Base-by-base conservation (phyloP, 768 basidiomycete species). In the Candolleomyces efflorescens region DNA sequence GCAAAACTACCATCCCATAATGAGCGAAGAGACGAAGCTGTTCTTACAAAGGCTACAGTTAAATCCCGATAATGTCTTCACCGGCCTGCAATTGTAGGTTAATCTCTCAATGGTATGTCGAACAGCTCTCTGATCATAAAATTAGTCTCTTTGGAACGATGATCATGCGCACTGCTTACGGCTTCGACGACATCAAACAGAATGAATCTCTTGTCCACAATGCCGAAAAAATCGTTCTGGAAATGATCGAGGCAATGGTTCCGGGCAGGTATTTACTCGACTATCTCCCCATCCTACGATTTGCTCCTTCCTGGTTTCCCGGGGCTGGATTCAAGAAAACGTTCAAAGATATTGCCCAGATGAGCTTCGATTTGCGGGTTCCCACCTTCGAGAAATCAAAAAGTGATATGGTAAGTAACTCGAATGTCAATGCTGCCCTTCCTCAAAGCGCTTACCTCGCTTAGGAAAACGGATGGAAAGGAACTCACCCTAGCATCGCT, bases 301-400 rank as follows among this genome's bases (percentile, higher is more conserved):
- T 75, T 54, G 60, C 76, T 12, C 78, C 78, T 0, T 47, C 56
- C 0, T 79, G 76, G 77, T 56, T 78, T 26, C 76, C 76, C 13
- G 75, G 76, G 18, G 72, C 73, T 5, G 67, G 65, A 2, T 77
- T 74, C 65, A 64, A 72, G 55, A 69, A 62, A 61, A 41, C 63
- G 59, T 51, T 67, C 68, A 24, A 56, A 55, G 6, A 53, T 44
- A 3, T 69, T 58, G 65, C 58, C 50, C 15, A 37, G 55, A 62
- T 62, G 45, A 37, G 54, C 12, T 52, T 64, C 11, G 67, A 73
- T n/a, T 56, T 65, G 7, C 54, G 59, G 3, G 48, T 54, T 26
- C 46, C 52, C 12, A 65, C 67, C 0, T 68, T 65, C 36, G 52
- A 65, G 41, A 59, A 58, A 36, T 58, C 60, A 12, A 62, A 65